These are phyloP conservation scores for Elsinoe arachidis DNA, from an alignment of 2,329 filamentous ascomycete genomes.

Conservation along the genomic window DNA sequence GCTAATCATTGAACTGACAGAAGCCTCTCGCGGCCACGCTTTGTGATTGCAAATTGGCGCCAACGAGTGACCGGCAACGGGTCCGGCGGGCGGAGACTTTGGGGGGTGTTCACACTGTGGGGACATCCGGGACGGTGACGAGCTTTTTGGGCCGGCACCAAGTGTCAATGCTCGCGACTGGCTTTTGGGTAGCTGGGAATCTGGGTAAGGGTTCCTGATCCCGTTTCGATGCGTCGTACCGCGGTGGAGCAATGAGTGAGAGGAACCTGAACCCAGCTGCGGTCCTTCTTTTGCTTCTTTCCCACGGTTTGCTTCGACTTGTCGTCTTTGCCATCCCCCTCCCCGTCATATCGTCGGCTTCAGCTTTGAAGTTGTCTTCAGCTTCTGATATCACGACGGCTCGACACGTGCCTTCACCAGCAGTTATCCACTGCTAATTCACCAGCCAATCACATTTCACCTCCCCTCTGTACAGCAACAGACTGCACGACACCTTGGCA, in stretches of 20 bases:
- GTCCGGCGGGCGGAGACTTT: neutral
- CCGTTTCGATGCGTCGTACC: slow-evolving; percentile 11
- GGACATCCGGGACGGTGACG: neutral
- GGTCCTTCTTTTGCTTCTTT: slow-evolving; percentile 6
- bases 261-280: neutral
- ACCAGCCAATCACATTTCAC: slow-evolving; percentile 5
- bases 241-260: slow-evolving; percentile 1
- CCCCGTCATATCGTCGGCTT: neutral
- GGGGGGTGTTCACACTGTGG: neutral
- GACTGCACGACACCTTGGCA: neutral
- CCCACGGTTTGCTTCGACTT: neutral
- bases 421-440: neutral
- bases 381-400: neutral
- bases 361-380: neutral
- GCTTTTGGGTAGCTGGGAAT: slow-evolving; percentile 1
- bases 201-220: slow-evolving; percentile 10
- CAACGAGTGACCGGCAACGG: neutral
- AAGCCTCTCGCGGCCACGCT: neutral
- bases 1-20: no score
- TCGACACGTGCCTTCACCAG: neutral
- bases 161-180: neutral
- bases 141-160: neutral
- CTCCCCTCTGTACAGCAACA: neutral
- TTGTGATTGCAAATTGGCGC: neutral
- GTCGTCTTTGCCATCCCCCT: neutral